Evolutionary conservation across 805 yeast species (phyloP).

Genomic region (Hagleromyces aurorensis): DNA sequence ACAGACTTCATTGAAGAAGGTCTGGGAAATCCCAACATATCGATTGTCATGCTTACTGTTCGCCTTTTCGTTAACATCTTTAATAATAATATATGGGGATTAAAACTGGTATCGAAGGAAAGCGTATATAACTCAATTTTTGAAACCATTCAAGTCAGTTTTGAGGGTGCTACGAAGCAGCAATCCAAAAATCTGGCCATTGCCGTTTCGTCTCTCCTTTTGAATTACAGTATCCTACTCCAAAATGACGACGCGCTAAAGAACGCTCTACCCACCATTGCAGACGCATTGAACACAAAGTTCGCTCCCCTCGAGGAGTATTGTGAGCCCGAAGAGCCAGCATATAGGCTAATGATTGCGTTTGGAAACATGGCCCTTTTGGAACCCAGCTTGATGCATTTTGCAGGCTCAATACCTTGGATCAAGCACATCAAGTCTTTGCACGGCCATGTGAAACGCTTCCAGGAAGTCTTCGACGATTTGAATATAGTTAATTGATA

Average conservation of each 20-base stretch:
- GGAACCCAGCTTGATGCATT: slow-evolving; percentile 26
- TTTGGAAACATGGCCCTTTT: slow-evolving; percentile 48
- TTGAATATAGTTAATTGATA: too few species aligned
- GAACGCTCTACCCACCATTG: slow-evolving; percentile 27
- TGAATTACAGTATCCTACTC: slow-evolving; percentile 40
- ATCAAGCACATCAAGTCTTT: slow-evolving; percentile 15
- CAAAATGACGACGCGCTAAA: slow-evolving; percentile 23
- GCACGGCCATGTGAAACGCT: slow-evolving; percentile 18
- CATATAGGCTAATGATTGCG: slow-evolving; percentile 55
- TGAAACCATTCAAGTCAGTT: slow-evolving; percentile 28
- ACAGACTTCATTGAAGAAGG: slow-evolving; percentile 39
- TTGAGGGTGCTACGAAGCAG: slow-evolving; percentile 19
- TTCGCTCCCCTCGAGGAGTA: slow-evolving; percentile 26
- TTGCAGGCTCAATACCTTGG: slow-evolving; percentile 29
- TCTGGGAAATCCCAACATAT: slow-evolving; percentile 22
- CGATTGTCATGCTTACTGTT: slow-evolving; percentile 42
- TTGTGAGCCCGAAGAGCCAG: slow-evolving; percentile 49
- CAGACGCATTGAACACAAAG: slow-evolving; percentile 25
- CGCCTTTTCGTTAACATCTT: slow-evolving; percentile 52
- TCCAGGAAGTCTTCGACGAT: slow-evolving; percentile 19
- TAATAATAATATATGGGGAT: slow-evolving; percentile 40
- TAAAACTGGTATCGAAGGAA: slow-evolving; percentile 31
- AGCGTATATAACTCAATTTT: slow-evolving; percentile 35
- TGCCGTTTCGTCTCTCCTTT: slow-evolving; percentile 42
- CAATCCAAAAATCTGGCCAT: slow-evolving; percentile 30